Percentiles rank a stretch among this genome's conserved stretches.
Evolutionary conservation across 2,329 filamentous ascomycete species (phyloP).

Genomic region (Fusarium compactum): DNA sequence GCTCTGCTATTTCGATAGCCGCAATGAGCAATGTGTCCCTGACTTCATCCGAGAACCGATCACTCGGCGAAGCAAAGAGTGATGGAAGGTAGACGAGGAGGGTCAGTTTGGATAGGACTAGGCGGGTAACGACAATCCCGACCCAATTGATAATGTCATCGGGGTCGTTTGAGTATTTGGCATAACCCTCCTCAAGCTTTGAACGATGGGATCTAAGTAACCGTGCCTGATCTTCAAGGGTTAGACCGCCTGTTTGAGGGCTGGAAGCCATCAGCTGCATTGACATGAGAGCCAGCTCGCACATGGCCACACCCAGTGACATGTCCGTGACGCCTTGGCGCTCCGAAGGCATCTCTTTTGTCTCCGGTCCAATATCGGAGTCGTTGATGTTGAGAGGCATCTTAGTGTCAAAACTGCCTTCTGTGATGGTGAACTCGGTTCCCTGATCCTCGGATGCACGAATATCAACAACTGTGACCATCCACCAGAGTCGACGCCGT

Average conservation of each 20-base stretch:
- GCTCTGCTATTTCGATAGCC: slow-evolving; percentile 67
- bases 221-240: slow-evolving; percentile 56
- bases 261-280: slow-evolving; percentile 54
- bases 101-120: slow-evolving; percentile 67
- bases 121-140: slow-evolving; percentile 52
- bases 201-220: slow-evolving; percentile 61
- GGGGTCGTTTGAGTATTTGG: slow-evolving; percentile 53
- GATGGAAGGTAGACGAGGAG: slow-evolving; percentile 66
- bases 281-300: slow-evolving; percentile 52
- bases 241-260: slow-evolving; percentile 44
- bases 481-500: slow-evolving; percentile 72
- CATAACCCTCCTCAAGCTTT: slow-evolving; percentile 57
- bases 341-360: slow-evolving; percentile 59
- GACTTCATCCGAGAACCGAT: slow-evolving; percentile 54
- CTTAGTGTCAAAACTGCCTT: slow-evolving; percentile 63
- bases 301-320: slow-evolving; percentile 56
- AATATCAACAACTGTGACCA: slow-evolving; percentile 69
- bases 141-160: slow-evolving; percentile 55
- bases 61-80: slow-evolving; percentile 57
- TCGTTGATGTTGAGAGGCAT: slow-evolving; percentile 71
- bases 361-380: slow-evolving; percentile 61
- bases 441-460: slow-evolving; percentile 71
- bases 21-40: slow-evolving; percentile 61
- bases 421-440: slow-evolving; percentile 61
- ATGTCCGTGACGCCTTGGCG: slow-evolving; percentile 67